Base-by-base conservation (phyloP, 208 protist genomes). In the Acanthamoeba rhysodes region DNA sequence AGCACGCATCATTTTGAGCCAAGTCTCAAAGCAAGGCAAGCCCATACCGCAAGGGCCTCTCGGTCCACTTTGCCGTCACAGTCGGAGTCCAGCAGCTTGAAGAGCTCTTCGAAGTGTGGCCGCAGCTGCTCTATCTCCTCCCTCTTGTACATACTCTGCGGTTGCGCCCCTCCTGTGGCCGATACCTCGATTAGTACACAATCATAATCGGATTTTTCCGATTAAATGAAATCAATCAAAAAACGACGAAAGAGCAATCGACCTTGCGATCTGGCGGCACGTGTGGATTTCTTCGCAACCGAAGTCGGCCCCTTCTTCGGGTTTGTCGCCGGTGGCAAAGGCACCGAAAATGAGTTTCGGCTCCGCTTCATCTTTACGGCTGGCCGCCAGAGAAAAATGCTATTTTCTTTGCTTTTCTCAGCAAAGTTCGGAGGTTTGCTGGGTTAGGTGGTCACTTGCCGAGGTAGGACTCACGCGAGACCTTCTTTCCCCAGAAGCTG, bases 401-500 rank as follows among this genome's bases (percentile, higher is more conserved):
- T 59, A 14, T 59, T 12, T 59, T 12, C 18, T 59, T 59, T 59
- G 4, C 14, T 59, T 59, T 9, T 2, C 10, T 59, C 1, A 2
- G 0, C 2, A 2, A 59, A 59, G n/a, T n/a, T n/a, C n/a, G n/a
- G n/a, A n/a, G n/a, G n/a, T n/a, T n/a, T n/a, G n/a, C n/a, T n/a
- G n/a, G n/a, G n/a, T n/a, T n/a, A n/a, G n/a, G n/a, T n/a, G n/a
- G n/a, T n/a, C n/a, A 80, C 72, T 80, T 80, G 72, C 72, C n/a
- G 50, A 66, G 59, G 59, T 64, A 41, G 80, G 24, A 29, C 27
- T 88, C 50, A 10, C 29, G 22, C 29, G 80, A 88, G 8, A 24
- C 20, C 80, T 64, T 88, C 80, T 88, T 88, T 22, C 53, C 53
- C 80, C 80, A 88, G 53, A 88, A 88, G 50, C 29, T 88, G 16